Conservation (phyloP, 306 rosid species). For the Castanopsis chinensis region DNA sequence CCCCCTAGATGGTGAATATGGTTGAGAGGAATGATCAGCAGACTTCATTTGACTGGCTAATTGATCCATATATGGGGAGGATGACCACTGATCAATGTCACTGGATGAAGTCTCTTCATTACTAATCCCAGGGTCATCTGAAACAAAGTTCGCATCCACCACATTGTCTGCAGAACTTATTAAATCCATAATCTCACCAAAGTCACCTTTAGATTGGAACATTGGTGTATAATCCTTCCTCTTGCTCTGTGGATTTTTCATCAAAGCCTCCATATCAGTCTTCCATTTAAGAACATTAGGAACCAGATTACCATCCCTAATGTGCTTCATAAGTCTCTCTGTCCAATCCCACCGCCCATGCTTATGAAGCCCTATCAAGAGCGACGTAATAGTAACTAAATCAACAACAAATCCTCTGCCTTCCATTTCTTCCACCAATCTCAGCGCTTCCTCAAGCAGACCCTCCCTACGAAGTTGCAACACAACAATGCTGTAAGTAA, state of each 20-base stretch:
- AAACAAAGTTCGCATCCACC: conserved; percentile 7
- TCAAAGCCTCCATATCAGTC: conserved; percentile 65
- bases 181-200: conserved; percentile 49
- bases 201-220: conserved; percentile 64
- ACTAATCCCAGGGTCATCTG: conserved; percentile 20
- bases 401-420: conserved; percentile 73
- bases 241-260: conserved; percentile 54
- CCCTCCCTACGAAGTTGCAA: conserved; percentile 79
- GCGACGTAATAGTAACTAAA: conserved; percentile 69
- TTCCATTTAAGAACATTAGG: conserved; percentile 76
- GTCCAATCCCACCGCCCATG: conserved; percentile 78
- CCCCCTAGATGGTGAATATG: conserved; percentile 48
- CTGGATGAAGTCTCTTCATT: conserved; percentile 18
- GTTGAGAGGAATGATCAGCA: conserved; percentile 27
- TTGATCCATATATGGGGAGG: conserved; percentile 78
- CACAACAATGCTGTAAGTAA: conserved; percentile 77
- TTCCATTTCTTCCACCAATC: conserved; percentile 93
- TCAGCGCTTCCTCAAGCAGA: conserved; percentile 63
- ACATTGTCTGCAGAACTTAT: conserved; percentile 28
- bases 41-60: conserved; percentile 55
- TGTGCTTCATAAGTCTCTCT: conserved; percentile 78
- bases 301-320: conserved; percentile 68
- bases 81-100: conserved; percentile 62
- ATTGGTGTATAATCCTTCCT: conserved; percentile 59
- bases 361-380: conserved; percentile 62